Evolutionary conservation across 352 stramenopile species (phyloP).

Genomic region (Pythium diclinum): DNA sequence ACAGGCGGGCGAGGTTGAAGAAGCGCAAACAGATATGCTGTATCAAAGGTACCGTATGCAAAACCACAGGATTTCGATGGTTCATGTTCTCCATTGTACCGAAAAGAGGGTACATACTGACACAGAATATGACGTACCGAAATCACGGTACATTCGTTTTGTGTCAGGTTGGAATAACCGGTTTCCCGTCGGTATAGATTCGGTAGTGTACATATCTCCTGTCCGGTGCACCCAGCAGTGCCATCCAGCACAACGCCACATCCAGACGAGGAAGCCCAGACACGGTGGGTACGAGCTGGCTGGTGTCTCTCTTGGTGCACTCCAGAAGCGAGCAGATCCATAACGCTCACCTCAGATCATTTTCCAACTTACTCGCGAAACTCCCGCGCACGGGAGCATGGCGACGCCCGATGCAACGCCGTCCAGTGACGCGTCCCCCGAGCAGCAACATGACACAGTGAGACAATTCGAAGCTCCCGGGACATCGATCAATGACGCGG

Average conservation of each 20-base stretch:
- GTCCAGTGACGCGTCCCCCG: constrained; percentile 1
- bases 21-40: constrained; percentile 23
- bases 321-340: background rate
- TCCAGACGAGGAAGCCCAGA: background rate
- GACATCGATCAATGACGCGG: background rate
- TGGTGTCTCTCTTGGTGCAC: background rate
- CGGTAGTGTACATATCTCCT: constrained; percentile 4
- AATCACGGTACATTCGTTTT: background rate
- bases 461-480: background rate
- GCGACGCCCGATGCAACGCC: constrained; percentile 1
- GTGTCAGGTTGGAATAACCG: background rate
- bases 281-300: background rate
- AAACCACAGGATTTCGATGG: constrained; percentile 7
- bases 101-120: background rate
- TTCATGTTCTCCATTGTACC: background rate
- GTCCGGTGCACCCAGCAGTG: background rate
- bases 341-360: background rate
- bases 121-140: background rate
- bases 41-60: constrained; percentile 9
- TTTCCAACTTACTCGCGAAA: background rate
- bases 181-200: background rate
- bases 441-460: background rate
- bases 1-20: constrained; percentile 12
- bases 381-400: background rate
- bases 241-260: background rate